Evolutionary conservation across 371 early-diverging fungal species (phyloP).

Genomic region (Mucor racemosus): DNA sequence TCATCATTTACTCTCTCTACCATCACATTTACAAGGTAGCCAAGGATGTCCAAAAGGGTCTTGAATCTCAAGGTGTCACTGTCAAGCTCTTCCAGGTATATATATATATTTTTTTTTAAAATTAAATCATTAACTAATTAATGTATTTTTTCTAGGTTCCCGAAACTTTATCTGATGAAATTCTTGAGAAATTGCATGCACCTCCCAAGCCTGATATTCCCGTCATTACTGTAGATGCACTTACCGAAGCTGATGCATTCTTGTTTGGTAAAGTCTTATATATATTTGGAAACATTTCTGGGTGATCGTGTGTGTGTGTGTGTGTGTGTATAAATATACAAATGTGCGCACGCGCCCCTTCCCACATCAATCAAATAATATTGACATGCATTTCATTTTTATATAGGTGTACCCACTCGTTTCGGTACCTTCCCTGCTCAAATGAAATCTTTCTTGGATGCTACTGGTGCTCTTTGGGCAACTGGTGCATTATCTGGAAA

Average conservation of each 20-base stretch:
- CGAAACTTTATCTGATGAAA: slow-evolving; percentile 70
- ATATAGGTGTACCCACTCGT: slow-evolving; percentile 62
- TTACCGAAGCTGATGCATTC: slow-evolving; percentile 77
- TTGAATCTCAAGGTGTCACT: slow-evolving; percentile 60
- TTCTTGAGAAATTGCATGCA: slow-evolving; percentile 74
- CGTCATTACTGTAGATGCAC: slow-evolving; percentile 60
- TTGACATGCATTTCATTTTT: not conserved
- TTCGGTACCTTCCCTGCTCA: slow-evolving; percentile 80
- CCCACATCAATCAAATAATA: not conserved
- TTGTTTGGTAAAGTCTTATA: slow-evolving; percentile 64
- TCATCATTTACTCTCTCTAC: slow-evolving; percentile 57
- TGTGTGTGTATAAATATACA: not conserved
- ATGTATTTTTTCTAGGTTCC: slow-evolving; percentile 33
- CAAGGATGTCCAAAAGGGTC: slow-evolving; percentile 64
- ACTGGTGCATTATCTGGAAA: slow-evolving; percentile 72
- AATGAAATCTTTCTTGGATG: slow-evolving; percentile 71
- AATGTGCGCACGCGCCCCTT: not conserved
- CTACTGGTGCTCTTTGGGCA: slow-evolving; percentile 77
- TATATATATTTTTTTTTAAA: not conserved
- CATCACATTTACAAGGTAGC: slow-evolving; percentile 63
- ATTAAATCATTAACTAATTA: not conserved
- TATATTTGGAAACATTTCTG: not conserved
- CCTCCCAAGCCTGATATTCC: slow-evolving; percentile 66
- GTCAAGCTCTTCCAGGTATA: slow-evolving; percentile 63
- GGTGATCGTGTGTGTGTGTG: not conserved